Conservation (phyloP, 1,139 yeast species). For the Yamadazyma dushanensis region DNA sequence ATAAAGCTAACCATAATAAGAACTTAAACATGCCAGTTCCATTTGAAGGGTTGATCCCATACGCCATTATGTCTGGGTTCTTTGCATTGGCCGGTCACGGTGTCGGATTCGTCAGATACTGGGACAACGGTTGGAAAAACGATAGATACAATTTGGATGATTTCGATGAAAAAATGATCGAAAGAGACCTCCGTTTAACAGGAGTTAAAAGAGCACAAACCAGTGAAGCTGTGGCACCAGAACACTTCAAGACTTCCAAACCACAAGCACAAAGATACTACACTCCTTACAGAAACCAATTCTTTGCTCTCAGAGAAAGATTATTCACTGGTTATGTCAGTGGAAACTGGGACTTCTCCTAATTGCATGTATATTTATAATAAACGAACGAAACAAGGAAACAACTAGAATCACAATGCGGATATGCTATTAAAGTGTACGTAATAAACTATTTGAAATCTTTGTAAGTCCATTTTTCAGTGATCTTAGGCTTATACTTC, state of each 20-base stretch:
- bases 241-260: slow-evolving; percentile 51
- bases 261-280: slow-evolving; percentile 41
- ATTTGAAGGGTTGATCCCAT: slow-evolving; percentile 52
- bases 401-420: slow-evolving; percentile 1
- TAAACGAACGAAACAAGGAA: slow-evolving; percentile 1
- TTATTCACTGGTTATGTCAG: slow-evolving; percentile 50
- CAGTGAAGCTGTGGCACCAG: slow-evolving; percentile 71
- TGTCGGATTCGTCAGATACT: slow-evolving; percentile 46
- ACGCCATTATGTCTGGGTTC: slow-evolving; percentile 49
- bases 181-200: slow-evolving; percentile 74
- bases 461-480: slow-evolving; percentile 92
- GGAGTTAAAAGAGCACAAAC: slow-evolving; percentile 72
- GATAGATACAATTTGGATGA: slow-evolving; percentile 48
- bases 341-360: slow-evolving; percentile 48
- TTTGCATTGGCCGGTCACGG: slow-evolving; percentile 54
- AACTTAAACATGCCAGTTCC: slow-evolving; percentile 42
- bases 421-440: neutral
- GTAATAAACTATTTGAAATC: slow-evolving; percentile 59
- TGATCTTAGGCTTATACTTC: slow-evolving; percentile 67
- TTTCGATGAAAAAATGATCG: slow-evolving; percentile 55
- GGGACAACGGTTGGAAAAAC: slow-evolving; percentile 55
- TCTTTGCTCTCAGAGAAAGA: slow-evolving; percentile 50
- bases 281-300: slow-evolving; percentile 52
- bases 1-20: neutral
- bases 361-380: slow-evolving; percentile 7